Conservation (phyloP, 345 rosid species). For the Hibiscus trionum region DNA sequence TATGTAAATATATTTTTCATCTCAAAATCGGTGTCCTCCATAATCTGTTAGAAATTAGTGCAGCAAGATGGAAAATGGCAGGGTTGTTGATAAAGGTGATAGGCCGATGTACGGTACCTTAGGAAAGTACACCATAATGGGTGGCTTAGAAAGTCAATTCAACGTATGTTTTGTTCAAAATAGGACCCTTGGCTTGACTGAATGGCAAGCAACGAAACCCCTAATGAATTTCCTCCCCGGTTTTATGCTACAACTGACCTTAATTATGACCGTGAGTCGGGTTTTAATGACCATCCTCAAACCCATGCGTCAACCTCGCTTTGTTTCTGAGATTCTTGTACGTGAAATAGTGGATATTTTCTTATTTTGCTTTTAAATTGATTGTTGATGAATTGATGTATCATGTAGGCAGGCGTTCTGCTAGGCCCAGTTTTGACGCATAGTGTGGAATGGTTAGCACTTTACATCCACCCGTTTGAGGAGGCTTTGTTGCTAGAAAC, state of each 20-base stretch:
- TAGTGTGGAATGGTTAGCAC: rapidly evolving
- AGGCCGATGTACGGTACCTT: neutral
- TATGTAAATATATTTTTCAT: neutral
- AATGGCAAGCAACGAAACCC: slow-evolving; percentile 1
- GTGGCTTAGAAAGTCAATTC: neutral
- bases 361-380: too few species aligned
- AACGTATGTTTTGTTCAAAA: neutral
- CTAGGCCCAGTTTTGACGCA: neutral
- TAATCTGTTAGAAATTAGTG: neutral
- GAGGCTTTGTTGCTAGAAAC: slow-evolving; percentile 7
- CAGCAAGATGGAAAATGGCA: neutral
- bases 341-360: neutral
- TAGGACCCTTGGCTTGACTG: neutral
- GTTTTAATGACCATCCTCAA: neutral
- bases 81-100: neutral
- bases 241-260: neutral
- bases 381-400: neutral
- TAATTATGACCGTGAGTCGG: neutral
- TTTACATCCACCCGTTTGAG: neutral
- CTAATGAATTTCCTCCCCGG: neutral
- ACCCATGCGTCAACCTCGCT: slow-evolving; percentile 16
- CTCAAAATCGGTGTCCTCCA: neutral
- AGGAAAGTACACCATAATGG: slow-evolving; percentile 4
- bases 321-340: slow-evolving; percentile 12
- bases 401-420: slow-evolving; percentile 6